Conservation (phyloP, 306 rosid species). For the Prunus padus region DNA sequence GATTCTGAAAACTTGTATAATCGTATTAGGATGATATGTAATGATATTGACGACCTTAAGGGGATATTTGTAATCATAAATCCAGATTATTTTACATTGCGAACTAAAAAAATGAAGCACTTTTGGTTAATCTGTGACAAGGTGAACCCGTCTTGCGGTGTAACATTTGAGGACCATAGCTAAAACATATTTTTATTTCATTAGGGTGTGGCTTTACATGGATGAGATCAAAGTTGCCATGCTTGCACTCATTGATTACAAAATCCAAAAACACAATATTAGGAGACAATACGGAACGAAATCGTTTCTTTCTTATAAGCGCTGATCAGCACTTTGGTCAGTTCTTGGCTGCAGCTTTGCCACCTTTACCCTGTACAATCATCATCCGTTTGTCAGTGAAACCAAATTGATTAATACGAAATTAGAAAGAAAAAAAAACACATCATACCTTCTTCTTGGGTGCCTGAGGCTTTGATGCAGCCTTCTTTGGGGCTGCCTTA, state of each 20-base stretch:
- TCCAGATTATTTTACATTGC: too few species aligned
- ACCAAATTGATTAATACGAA: neutral
- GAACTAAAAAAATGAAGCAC: too few species aligned
- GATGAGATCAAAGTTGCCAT: slow-evolving; percentile 22
- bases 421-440: neutral
- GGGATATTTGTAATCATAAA: too few species aligned
- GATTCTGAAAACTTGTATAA: too few species aligned
- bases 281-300: slow-evolving; percentile 13
- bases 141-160: too few species aligned
- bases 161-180: neutral
- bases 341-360: slow-evolving; percentile 57
- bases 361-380: slow-evolving; percentile 62
- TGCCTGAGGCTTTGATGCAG: slow-evolving; percentile 53
- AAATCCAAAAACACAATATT: slow-evolving; percentile 10
- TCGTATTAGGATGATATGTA: too few species aligned
- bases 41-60: too few species aligned
- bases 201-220: slow-evolving; percentile 9
- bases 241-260: slow-evolving; percentile 17
- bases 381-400: neutral
- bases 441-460: slow-evolving; percentile 62
- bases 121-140: too few species aligned
- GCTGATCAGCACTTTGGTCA: slow-evolving; percentile 13
- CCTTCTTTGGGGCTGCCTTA: slow-evolving; percentile 55
- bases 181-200: slow-evolving; percentile 24
- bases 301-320: neutral